A percentile compares a stretch with the other conserved stretches of the same genome.
These are phyloP conservation scores for Discostella stelligeroides DNA, from an alignment of 108 stramenopile species.

Conservation along the genomic window DNA sequence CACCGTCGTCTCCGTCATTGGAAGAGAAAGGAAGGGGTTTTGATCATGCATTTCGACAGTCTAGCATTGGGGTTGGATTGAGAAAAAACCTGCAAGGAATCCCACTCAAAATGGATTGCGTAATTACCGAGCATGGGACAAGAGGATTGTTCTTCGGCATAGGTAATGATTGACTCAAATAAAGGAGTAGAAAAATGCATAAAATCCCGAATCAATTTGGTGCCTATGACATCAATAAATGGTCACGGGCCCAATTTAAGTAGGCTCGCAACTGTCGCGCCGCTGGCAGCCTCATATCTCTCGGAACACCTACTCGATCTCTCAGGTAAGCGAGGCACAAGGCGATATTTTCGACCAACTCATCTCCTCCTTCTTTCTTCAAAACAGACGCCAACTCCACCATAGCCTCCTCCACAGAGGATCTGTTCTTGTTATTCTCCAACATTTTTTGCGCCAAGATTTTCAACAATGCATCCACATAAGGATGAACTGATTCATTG, in stretches of 20 bases:
- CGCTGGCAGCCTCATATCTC: constrained; percentile 91
- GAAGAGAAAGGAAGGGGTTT: constrained; percentile 19
- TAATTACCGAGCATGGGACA: constrained; percentile 67
- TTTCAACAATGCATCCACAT: constrained; percentile 66
- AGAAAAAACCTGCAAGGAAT: constrained; percentile 79
- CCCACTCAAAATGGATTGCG: constrained; percentile 76
- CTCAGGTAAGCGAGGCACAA: constrained; percentile 80
- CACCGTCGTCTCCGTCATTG: constrained; percentile 8
- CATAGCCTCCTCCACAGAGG: constrained; percentile 45
- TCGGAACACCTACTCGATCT: constrained; percentile 92
- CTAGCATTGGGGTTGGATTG: constrained; percentile 76
- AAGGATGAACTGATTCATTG: constrained; percentile 58
- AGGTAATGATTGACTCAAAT: constrained; percentile 24
- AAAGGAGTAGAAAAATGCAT: no score
- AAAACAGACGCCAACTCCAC: constrained; percentile 49
- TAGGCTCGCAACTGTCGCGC: constrained; percentile 86
- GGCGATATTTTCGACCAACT: constrained; percentile 51
- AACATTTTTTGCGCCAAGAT: constrained; percentile 69
- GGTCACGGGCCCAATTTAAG: constrained; percentile 70
- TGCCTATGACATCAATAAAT: background rate
- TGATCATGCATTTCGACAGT: constrained; percentile 35
- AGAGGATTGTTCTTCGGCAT: constrained; percentile 71
- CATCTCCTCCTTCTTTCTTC: constrained; percentile 61
- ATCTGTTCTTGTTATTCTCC: constrained; percentile 34
- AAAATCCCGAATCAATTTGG: no score